phyloP scores from a whole-genome alignment of 2,329 filamentous ascomycete genomes.

The Sarocladium strictum region DNA sequence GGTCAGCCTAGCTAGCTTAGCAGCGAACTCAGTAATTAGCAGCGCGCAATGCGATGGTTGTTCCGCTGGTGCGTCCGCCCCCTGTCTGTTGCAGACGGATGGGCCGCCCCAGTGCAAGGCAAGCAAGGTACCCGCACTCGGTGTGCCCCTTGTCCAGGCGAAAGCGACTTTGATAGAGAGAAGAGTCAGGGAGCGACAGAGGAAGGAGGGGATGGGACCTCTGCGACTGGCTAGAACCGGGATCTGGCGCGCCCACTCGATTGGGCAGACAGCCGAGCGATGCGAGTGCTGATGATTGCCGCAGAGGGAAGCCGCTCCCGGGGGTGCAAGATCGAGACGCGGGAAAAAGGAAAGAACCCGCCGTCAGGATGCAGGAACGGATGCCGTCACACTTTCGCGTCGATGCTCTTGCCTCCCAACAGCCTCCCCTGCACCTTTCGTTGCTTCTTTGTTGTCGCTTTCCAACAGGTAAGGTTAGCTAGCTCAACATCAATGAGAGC shows the following conservation, averaged over 20 bases:
- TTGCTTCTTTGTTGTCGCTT: constrained; percentile 2
- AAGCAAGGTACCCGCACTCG: constrained; percentile 7
- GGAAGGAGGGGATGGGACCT: not conserved
- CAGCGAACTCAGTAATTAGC: not conserved
- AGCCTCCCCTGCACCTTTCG: not conserved
- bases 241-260: not conserved
- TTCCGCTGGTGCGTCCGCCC: constrained; percentile 1
- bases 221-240: not conserved
- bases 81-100: constrained; percentile 8
- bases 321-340: not conserved
- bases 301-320: not conserved
- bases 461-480: not conserved
- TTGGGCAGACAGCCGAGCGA: not conserved
- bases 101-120: constrained; percentile 1
- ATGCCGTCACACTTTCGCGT: not conserved
- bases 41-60: not conserved
- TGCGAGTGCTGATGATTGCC: not conserved
- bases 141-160: not conserved
- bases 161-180: not conserved
- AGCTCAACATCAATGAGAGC: not conserved
- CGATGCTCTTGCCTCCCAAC: not conserved
- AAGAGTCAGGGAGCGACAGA: not conserved
- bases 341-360: constrained; percentile 6
- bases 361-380: constrained; percentile 5
- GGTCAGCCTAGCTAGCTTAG: not conserved